Conservation (phyloP, 305 asterid species). For the Salvia sclarea region DNA sequence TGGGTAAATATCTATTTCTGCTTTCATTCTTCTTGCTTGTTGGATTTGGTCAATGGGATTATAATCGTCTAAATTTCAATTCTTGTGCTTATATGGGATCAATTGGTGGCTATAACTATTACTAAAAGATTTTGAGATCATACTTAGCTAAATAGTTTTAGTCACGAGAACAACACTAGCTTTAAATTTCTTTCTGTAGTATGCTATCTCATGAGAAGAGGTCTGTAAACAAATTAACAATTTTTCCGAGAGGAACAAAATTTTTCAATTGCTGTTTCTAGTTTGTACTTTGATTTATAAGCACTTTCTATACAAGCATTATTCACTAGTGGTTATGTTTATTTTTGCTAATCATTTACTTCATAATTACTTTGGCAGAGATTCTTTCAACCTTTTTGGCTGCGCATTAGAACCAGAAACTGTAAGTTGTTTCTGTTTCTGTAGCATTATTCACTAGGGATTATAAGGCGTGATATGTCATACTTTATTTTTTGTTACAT, state of each 20-base stretch:
- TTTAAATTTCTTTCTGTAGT: neutral
- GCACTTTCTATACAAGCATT: neutral
- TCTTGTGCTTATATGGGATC: neutral
- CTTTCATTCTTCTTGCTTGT: neutral
- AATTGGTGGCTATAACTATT: neutral
- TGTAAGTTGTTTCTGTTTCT: conserved; percentile 41
- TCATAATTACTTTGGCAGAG: conserved; percentile 49
- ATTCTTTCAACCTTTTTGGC: conserved; percentile 61
- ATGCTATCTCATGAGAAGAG: neutral
- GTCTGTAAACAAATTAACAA: neutral
- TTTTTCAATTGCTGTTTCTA: conserved; percentile 1
- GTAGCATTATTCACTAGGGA: conserved; percentile 9
- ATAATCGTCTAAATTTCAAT: no score
- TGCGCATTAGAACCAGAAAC: conserved; percentile 79
- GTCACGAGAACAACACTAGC: neutral
- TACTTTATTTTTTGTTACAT: neutral
- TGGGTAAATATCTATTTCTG: conserved; percentile 40
- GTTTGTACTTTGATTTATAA: neutral
- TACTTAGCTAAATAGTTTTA: neutral
- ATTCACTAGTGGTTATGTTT: neutral
- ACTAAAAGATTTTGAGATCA: neutral
- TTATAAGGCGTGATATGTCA: neutral
- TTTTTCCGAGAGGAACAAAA: neutral
- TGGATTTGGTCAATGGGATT: neutral
- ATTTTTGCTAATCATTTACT: conserved; percentile 8